Base-by-base conservation (phyloP, 1,284 basidiomycete species). In the Coniophora puteana region DNA sequence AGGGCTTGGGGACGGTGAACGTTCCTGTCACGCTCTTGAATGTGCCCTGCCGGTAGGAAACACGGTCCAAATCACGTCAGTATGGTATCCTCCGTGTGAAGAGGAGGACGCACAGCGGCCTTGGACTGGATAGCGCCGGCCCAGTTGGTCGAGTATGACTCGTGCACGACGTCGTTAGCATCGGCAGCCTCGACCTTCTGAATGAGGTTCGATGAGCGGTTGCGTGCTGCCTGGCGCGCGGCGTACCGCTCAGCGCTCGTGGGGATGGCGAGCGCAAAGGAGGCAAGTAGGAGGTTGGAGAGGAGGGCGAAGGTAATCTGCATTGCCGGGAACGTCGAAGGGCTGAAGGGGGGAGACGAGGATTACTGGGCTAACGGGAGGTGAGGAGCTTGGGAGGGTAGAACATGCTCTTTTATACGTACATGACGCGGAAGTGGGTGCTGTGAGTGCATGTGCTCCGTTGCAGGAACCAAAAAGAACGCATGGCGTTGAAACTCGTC, bases 1-100 rank as follows among this genome's bases (percentile, higher is more conserved):
- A n/a, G n/a, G n/a, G n/a, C n/a, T n/a, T n/a, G n/a, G n/a, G n/a
- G n/a, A n/a, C n/a, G n/a, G n/a, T n/a, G n/a, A n/a, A n/a, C n/a
- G n/a, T n/a, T n/a, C n/a, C n/a, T n/a, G n/a, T n/a, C 11, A 61
- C 58, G 22, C 52, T 47, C 50, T 53, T 58, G 57, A 45, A 58
- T 2, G 54, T 55, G 37, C 46, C 49, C 58, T 60, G 29, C 13
- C 45, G 29, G 36, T 14, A 23, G 26, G 21, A 12, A 16, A 18
- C 20, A 27, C 36, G 24, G 7, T 31, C 30, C 14, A 18, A 10
- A 31, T 31, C 30, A 5, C 13, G 18, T 41, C 21, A 46, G 34
- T 14, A 26, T 18, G 6, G 18, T 5, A 25, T 8, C 8, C n/a
- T n/a, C n/a, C n/a, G n/a, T 27, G 12, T 4, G 18, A 20, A 8